Evolutionary conservation across 1,284 basidiomycete genomes (phyloP).

Genomic region (Boletus semigastroideus): DNA sequence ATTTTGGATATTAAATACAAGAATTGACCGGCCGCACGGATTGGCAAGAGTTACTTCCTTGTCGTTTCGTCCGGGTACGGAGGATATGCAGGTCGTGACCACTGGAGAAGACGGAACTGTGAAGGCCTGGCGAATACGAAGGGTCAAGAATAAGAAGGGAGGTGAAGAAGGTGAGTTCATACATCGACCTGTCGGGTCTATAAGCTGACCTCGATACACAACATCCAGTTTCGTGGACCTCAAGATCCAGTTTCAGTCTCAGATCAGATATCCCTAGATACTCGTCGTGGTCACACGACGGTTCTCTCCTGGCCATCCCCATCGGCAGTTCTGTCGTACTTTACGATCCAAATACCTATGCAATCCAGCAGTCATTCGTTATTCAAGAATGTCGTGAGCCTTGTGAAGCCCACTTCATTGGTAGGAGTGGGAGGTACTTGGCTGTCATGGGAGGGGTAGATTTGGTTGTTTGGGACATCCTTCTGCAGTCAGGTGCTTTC

Average conservation of each 20-base stretch:
- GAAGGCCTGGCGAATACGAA: conserved; percentile 70
- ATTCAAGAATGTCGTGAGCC: conserved; percentile 51
- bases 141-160: conserved; percentile 43
- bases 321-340: conserved; percentile 72
- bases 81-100: conserved; percentile 51
- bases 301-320: conserved; percentile 80
- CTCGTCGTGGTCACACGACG: conserved; percentile 82
- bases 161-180: conserved; percentile 46
- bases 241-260: conserved; percentile 69
- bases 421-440: conserved; percentile 60
- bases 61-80: conserved; percentile 59
- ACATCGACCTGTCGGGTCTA: not conserved
- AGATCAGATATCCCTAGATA: conserved; percentile 66
- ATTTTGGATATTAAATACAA: conserved; percentile 80
- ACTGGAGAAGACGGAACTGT: conserved; percentile 68
- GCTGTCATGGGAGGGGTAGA: conserved; percentile 52
- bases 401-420: conserved; percentile 61
- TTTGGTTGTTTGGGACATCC: conserved; percentile 79
- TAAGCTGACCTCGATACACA: conserved; percentile 7
- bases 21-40: conserved; percentile 89
- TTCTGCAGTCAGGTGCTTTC: conserved; percentile 65
- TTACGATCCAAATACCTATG: conserved; percentile 73
- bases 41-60: conserved; percentile 62
- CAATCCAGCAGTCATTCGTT: conserved; percentile 65
- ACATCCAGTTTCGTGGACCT: conserved; percentile 71